A percentile compares a stretch with the other conserved stretches of the same genome.
Evolutionary conservation across 441 rosid species (phyloP).

Genomic region (Populus hybrid): DNA sequence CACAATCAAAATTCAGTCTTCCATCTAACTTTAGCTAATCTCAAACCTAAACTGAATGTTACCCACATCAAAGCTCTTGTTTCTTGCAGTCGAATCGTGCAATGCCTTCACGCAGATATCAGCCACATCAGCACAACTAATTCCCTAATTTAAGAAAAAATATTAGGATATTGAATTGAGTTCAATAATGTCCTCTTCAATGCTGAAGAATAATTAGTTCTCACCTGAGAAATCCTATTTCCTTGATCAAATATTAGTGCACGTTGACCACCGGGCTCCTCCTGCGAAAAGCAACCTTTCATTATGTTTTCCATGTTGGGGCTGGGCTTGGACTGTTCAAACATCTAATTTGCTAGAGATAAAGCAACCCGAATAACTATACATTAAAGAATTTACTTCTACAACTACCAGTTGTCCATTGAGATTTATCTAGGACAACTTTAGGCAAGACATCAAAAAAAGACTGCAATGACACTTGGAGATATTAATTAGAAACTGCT

Average conservation of each 20-base stretch:
- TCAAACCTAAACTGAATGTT: neutral
- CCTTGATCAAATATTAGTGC: constrained; percentile 97
- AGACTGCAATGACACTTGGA: neutral
- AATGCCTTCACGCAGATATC: constrained; percentile 93
- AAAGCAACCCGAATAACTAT: neutral
- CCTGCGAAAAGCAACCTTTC: constrained; percentile 42
- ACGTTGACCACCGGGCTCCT: constrained; percentile 97
- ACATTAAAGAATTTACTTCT: neutral
- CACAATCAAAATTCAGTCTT: constrained; percentile 9
- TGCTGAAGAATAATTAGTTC: constrained; percentile 3
- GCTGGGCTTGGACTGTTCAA: too few species aligned
- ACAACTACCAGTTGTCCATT: neutral
- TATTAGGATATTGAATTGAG: constrained; percentile 1
- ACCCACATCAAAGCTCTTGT: constrained; percentile 96
- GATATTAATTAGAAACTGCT: neutral
- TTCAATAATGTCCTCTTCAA: neutral
- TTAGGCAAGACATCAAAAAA: neutral
- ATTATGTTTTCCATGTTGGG: constrained; percentile 6
- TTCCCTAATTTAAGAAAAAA: constrained; percentile 46
- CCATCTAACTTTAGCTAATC: neutral
- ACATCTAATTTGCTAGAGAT: neutral
- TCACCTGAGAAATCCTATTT: constrained; percentile 89
- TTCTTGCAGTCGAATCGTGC: constrained; percentile 93
- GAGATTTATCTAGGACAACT: neutral
- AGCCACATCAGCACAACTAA: constrained; percentile 95